Conservation (phyloP, 495 filamentous ascomycete species). For the Trichoderma orchidacearum region DNA sequence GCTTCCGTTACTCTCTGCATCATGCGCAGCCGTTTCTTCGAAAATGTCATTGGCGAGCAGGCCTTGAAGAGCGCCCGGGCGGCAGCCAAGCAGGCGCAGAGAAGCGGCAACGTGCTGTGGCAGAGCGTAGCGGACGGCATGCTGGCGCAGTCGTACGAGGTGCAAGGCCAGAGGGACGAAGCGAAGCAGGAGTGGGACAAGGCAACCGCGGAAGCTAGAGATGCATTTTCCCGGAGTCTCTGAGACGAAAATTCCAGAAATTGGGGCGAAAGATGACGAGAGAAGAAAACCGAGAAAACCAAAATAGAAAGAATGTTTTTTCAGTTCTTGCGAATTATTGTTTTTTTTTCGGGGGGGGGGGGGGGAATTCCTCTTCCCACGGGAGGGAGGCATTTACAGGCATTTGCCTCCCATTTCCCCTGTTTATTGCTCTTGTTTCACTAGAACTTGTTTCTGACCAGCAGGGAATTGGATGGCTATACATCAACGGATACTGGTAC, state of each 20-base stretch:
- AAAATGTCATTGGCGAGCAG: constrained; percentile 75
- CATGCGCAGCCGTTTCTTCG: constrained; percentile 78
- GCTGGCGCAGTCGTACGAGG: constrained; percentile 57
- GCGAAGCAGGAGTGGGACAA: not conserved
- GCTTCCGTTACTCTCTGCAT: constrained; percentile 70
- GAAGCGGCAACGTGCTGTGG: constrained; percentile 69
- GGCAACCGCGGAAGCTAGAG: not conserved
- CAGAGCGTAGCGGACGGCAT: constrained; percentile 70
- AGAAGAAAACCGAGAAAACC: not conserved
- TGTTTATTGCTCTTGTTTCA: not conserved
- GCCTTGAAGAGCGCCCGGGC: constrained; percentile 78
- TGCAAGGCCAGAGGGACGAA: not conserved
- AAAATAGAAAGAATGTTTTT: too few species aligned
- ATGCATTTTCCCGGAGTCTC: not conserved
- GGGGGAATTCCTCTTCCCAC: too few species aligned
- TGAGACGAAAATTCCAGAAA: not conserved
- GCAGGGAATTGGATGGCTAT: not conserved
- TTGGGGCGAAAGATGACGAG: too few species aligned
- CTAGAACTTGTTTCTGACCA: not conserved
- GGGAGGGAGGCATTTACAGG: too few species aligned
- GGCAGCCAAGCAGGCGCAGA: constrained; percentile 57
- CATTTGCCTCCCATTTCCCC: too few species aligned
- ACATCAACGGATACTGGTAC: not conserved
- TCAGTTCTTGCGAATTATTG: not conserved
- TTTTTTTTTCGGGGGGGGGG: too few species aligned